Conservation (phyloP, 306 rosid species). For the Pyrus bretschneideri region DNA sequence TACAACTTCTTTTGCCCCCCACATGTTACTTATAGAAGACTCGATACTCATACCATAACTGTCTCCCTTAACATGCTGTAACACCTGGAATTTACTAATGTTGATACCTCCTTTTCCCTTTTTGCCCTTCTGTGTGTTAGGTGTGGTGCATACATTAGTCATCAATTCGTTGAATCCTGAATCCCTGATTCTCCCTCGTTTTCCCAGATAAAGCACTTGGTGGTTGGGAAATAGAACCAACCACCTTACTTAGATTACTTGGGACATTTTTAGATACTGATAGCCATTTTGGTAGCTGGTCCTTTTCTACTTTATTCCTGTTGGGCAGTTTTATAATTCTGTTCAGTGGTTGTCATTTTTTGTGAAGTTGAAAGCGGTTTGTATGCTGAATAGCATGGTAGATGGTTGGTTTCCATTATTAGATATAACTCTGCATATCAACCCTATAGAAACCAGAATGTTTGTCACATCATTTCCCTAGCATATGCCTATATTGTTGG, state of each 20-base stretch:
- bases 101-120: background rate
- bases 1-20: background rate
- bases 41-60: background rate
- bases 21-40: background rate
- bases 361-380: background rate
- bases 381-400: background rate
- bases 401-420: background rate
- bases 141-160: background rate
- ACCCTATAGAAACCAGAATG: background rate
- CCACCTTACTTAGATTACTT: background rate
- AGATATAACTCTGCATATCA: background rate
- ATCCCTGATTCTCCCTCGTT: background rate
- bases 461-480: background rate
- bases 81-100: background rate
- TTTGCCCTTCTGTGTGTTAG: background rate
- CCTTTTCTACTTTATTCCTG: background rate
- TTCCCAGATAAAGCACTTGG: background rate
- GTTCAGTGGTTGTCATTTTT: background rate
- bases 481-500: background rate
- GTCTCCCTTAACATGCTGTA: background rate
- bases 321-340: background rate
- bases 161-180: background rate
- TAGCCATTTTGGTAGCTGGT: background rate
- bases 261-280: too few relatives aligned
- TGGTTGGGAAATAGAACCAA: background rate